Conservation (phyloP, 306 rosid genomes). For the Gillenia trifoliata region DNA sequence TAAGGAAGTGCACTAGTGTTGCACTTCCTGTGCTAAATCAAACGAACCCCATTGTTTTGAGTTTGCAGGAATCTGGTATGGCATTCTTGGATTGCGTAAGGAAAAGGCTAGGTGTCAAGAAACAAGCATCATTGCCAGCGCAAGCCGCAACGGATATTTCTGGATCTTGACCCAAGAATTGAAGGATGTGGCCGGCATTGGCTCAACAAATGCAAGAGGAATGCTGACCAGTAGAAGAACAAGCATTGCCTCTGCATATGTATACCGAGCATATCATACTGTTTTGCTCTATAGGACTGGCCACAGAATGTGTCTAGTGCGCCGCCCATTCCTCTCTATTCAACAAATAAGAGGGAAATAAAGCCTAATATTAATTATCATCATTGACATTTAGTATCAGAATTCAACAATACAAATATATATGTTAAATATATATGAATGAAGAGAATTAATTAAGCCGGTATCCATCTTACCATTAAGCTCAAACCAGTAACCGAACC, state of each 20-base stretch:
- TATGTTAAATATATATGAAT: no score
- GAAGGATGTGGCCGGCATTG: slow-evolving; percentile 38
- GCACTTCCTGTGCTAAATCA: slow-evolving; percentile 28
- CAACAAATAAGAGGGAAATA: no score
- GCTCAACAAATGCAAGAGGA: slow-evolving; percentile 35
- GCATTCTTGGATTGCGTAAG: slow-evolving; percentile 28
- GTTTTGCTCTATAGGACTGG: slow-evolving; percentile 40
- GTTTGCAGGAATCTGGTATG: slow-evolving; percentile 34
- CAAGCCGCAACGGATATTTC: slow-evolving; percentile 38
- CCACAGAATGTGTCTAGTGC: slow-evolving; percentile 48
- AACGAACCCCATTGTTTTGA: slow-evolving; percentile 33
- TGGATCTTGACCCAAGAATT: slow-evolving; percentile 38
- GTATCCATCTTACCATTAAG: no score
- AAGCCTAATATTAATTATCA: no score
- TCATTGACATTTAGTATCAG: no score
- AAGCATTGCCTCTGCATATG: slow-evolving; percentile 40
- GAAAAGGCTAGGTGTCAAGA: slow-evolving; percentile 35
- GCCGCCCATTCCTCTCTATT: no score
- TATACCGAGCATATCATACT: slow-evolving; percentile 33
- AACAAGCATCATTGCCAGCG: slow-evolving; percentile 36
- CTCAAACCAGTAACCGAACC: slow-evolving; percentile 36
- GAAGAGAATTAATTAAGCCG: no score
- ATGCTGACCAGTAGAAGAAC: slow-evolving; percentile 34
- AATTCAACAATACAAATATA: no score
- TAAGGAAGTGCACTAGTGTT: slow-evolving; percentile 14